Evolutionary conservation across 768 basidiomycete species (phyloP).

Genomic region (Plicaturopsis crispa): DNA sequence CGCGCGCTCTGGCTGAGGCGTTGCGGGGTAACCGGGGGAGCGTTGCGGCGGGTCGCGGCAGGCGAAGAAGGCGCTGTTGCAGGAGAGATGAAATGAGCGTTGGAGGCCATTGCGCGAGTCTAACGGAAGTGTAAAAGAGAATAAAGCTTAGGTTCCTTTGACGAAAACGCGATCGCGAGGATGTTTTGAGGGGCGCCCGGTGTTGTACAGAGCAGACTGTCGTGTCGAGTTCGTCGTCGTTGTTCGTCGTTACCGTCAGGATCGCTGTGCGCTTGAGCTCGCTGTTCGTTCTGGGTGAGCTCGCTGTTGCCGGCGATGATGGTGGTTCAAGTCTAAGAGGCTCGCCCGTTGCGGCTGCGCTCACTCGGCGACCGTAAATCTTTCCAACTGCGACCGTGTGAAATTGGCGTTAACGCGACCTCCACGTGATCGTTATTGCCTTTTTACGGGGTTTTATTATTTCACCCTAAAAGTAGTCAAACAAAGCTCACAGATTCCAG

Average conservation of each 20-base stretch:
- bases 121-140: no score
- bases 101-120: no score
- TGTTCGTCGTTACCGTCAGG: conserved; percentile 12
- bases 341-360: no score
- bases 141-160: no score
- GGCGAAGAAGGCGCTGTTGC: no score
- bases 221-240: conserved; percentile 12
- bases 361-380: conserved; percentile 13
- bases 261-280: conserved; percentile 4
- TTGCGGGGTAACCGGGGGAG: conserved; percentile 58
- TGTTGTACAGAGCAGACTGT: conserved; percentile 34
- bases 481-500: no score
- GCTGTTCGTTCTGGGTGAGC: conserved; percentile 10
- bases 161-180: conserved; percentile 19
- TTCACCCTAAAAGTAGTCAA: no score
- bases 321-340: conserved; percentile 9
- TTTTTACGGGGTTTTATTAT: no score
- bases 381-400: conserved; percentile 21
- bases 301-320: conserved; percentile 8
- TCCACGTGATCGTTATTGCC: no score
- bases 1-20: conserved; percentile 41
- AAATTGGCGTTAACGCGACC: no score
- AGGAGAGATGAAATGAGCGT: no score
- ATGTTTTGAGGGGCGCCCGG: conserved; percentile 26
- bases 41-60: no score